Evolutionary conservation across 2,329 filamentous ascomycete genomes (phyloP).

Genomic region (Nannizziopsis arthrosporioides): DNA sequence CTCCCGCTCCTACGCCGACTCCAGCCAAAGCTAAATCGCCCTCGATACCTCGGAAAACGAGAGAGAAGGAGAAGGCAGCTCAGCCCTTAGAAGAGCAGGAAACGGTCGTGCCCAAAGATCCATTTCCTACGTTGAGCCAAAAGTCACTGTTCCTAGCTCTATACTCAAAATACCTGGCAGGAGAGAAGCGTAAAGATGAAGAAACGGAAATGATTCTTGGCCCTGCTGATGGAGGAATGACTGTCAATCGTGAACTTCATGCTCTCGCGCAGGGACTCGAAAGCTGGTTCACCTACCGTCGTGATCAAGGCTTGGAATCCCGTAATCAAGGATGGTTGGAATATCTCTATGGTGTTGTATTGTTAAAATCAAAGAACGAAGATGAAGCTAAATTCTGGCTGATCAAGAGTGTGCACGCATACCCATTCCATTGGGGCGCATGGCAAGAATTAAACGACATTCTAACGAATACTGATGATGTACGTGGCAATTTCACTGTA

Average conservation of each 20-base stretch:
- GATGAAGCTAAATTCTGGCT: slow-evolving; percentile 73
- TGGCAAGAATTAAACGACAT: slow-evolving; percentile 87
- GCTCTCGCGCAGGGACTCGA: slow-evolving; percentile 64
- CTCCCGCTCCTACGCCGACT: no score
- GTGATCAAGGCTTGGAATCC: slow-evolving; percentile 46
- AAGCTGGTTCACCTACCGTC: slow-evolving; percentile 63
- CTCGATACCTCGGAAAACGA: slow-evolving; percentile 41
- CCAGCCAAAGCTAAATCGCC: slow-evolving; percentile 28
- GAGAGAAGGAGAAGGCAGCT: slow-evolving; percentile 50
- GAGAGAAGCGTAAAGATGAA: slow-evolving; percentile 92
- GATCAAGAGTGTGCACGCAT: slow-evolving; percentile 75
- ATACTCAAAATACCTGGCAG: slow-evolving; percentile 84
- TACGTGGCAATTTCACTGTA: slow-evolving; percentile 35
- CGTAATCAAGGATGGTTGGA: slow-evolving; percentile 87
- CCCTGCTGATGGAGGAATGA: slow-evolving; percentile 74
- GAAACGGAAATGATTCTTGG: slow-evolving; percentile 96
- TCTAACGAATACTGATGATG: slow-evolving; percentile 68
- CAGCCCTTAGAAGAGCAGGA: slow-evolving; percentile 29
- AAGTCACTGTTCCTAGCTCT: slow-evolving; percentile 84
- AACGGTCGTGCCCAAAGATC: slow-evolving; percentile 25
- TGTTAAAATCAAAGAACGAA: slow-evolving; percentile 85
- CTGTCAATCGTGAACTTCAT: slow-evolving; percentile 72
- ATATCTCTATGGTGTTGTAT: slow-evolving; percentile 67
- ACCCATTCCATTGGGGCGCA: slow-evolving; percentile 92
- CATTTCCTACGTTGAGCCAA: slow-evolving; percentile 56